phyloP scores from a whole-genome alignment of 139 green algal genomes.

The Trebouxia sp. region DNA sequence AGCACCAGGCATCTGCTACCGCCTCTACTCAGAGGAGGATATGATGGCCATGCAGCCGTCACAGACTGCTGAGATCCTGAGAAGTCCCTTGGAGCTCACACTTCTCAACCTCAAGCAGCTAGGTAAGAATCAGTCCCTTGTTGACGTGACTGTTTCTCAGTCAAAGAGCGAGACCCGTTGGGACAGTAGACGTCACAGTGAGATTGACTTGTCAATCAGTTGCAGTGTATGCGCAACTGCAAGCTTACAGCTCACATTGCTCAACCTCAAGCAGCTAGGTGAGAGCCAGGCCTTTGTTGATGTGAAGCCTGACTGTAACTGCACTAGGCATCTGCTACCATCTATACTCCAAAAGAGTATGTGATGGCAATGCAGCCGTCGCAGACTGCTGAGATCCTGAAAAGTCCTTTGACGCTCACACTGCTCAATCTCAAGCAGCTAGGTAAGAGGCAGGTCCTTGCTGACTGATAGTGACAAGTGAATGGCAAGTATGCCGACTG shows the following conservation, averaged over 20 bases:
- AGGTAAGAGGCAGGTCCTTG: too few relatives aligned
- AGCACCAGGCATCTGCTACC: constrained; percentile 75
- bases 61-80: background rate
- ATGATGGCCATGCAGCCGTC: background rate
- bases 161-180: too few relatives aligned
- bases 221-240: too few relatives aligned
- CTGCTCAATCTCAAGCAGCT: constrained; percentile 1
- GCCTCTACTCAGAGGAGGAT: constrained; percentile 56
- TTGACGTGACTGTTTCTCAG: too few relatives aligned
- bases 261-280: too few relatives aligned
- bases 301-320: too few relatives aligned
- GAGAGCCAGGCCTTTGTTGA: too few relatives aligned
- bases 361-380: constrained; percentile 2
- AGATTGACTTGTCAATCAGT: too few relatives aligned
- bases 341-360: constrained; percentile 55
- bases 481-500: too few relatives aligned
- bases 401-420: background rate
- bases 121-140: too few relatives aligned
- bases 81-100: background rate
- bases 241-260: background rate
- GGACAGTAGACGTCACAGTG: too few relatives aligned
- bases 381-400: background rate
- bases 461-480: too few relatives aligned
- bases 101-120: background rate
- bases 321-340: constrained; percentile 76